A percentile compares a stretch with the other conserved stretches of the same genome.
phyloP scores from a whole-genome alignment of 768 basidiomycete species.

The Pulveroboletus frians region DNA sequence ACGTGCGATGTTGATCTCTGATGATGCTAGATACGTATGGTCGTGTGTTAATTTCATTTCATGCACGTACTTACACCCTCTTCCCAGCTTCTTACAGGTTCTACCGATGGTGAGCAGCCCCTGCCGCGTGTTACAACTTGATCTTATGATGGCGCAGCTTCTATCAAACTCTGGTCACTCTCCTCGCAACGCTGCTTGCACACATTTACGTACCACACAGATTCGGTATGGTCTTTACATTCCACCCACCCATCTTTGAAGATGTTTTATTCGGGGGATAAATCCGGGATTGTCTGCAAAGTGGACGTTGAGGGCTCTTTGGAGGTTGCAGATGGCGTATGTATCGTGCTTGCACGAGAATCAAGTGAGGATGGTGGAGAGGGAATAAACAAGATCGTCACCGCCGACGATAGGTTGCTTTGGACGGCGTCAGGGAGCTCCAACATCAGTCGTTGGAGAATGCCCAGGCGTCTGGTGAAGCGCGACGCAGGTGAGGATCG shows the following conservation, averaged over 20 bases:
- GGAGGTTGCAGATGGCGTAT: conserved; percentile 86
- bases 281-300: conserved; percentile 82
- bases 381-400: conserved; percentile 79
- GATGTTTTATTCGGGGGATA: conserved; percentile 92
- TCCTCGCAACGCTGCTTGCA: conserved; percentile 85
- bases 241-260: conserved; percentile 83
- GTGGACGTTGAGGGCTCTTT: conserved; percentile 83
- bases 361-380: conserved; percentile 43
- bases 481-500: conserved; percentile 11
- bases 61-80: conserved; percentile 4
- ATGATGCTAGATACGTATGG: conserved; percentile 86
- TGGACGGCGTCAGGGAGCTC: conserved; percentile 90
- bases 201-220: conserved; percentile 93
- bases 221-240: conserved; percentile 90
- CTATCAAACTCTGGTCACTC: conserved; percentile 93
- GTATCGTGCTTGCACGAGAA: conserved; percentile 75
- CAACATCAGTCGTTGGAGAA: conserved; percentile 75
- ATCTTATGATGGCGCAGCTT: conserved; percentile 39
- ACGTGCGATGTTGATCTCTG: conserved; percentile 80
- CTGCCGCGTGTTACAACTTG: not conserved
- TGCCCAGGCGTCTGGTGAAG: conserved; percentile 42
- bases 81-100: conserved; percentile 71
- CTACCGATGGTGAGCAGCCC: conserved; percentile 56
- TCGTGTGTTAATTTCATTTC: conserved; percentile 3
- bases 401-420: conserved; percentile 75